These are phyloP conservation scores for Arabidopsis suecica DNA, from an alignment of 345 rosid genomes.

Conservation along the genomic window DNA sequence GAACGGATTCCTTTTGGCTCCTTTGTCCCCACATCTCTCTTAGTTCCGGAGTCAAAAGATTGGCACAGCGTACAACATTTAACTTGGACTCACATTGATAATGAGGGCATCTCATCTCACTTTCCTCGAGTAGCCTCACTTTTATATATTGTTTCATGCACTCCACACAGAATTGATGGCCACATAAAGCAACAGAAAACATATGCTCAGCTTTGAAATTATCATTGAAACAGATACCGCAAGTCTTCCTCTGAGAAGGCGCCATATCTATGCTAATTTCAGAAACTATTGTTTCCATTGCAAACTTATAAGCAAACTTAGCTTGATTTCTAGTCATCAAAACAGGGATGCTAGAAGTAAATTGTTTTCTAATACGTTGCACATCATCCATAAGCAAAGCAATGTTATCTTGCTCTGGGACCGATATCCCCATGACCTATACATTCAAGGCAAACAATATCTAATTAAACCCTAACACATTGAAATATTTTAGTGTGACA, in stretches of 20 bases:
- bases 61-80: constrained; percentile 48
- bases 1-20: constrained; percentile 62
- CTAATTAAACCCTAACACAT: neutral
- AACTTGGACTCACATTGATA: constrained; percentile 51
- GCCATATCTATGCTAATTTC: constrained; percentile 50
- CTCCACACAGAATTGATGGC: constrained; percentile 61
- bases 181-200: constrained; percentile 59
- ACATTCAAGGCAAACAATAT: neutral
- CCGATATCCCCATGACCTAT: neutral
- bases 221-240: constrained; percentile 63
- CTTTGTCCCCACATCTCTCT: constrained; percentile 52
- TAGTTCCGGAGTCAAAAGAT: constrained; percentile 58
- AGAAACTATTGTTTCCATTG: constrained; percentile 55
- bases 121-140: constrained; percentile 56
- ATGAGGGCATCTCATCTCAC: constrained; percentile 56
- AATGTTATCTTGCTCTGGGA: neutral
- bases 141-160: constrained; percentile 70
- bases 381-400: neutral
- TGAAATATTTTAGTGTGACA: no score
- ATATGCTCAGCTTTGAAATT: constrained; percentile 45
- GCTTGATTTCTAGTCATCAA: neutral
- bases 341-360: neutral
- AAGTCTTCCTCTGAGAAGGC: constrained; percentile 29
- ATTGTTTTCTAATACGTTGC: neutral
- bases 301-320: neutral